Base-by-base conservation (phyloP, 495 filamentous ascomycete species). In the Trichocladium antarcticum region DNA sequence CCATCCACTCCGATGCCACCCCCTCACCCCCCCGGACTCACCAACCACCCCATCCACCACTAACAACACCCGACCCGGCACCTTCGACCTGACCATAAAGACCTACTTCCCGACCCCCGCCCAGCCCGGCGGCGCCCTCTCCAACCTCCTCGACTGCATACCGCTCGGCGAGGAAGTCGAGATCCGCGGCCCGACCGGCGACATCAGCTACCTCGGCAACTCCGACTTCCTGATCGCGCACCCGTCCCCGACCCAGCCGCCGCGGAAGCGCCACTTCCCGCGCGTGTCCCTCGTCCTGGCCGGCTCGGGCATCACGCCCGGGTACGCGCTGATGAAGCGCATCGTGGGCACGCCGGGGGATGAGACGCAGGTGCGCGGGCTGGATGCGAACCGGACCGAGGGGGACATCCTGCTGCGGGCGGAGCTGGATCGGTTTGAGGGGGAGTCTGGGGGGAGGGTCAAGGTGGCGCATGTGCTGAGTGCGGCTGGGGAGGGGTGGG, bases 381-480 rank as follows among this genome's bases (percentile, higher is more conserved):
- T 80, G 40, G 79, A 69, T 59, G 84, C 79, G 49, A 87, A 86
- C 63, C 69, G 81, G 41, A 70, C 54, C 16, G 80, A 86, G 65
- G 72, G 79, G 17, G 84, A 88, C 54, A 84, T 87, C 38, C 68
- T 88, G 31, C 63, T 88, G 19, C 59, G 73, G 6, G 49, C 60
- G 1, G 69, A 79, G 46, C 63, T 78, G 0, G 74, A 78, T 12
- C 48, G 57, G 1, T 74, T 74, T 52, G 71, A 66, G 5, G 39
- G 51, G 27, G 51, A 49, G 8, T 71, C 66, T 37, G 66, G 64
- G 0, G 48, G 64, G 3, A 72, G 71, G 44, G 61, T 79, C 38
- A 67, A 61, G 50, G 56, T 76, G 10, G 61, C 66, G 49, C 74
- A 77, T 44, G 59, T 75, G 39, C 47, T 79, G 5, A 65, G 69